A percentile compares a stretch with the other conserved stretches of the same genome.
These are phyloP conservation scores for Cochlearia excelsa DNA, from an alignment of 345 rosid species.

Conservation along the genomic window DNA sequence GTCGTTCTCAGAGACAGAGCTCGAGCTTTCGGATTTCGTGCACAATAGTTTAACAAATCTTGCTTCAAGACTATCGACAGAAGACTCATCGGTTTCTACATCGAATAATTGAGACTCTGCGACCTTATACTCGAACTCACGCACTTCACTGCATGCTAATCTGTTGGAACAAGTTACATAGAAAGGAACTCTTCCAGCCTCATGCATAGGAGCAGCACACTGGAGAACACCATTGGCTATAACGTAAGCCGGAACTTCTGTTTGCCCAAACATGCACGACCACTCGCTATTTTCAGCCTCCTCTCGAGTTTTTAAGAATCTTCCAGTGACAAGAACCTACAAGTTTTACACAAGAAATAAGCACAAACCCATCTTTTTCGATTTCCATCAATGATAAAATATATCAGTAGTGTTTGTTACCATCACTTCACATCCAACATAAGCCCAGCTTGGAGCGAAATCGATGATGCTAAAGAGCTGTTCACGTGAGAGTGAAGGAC, in stretches of 20 bases:
- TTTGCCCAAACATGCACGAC: slow-evolving; percentile 99
- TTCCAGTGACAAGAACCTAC: slow-evolving; percentile 74
- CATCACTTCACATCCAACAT: slow-evolving; percentile 57
- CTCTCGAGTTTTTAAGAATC: slow-evolving; percentile 58
- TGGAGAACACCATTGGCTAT: slow-evolving; percentile 76
- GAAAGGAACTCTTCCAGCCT: slow-evolving; percentile 82
- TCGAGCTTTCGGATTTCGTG: slow-evolving; percentile 36
- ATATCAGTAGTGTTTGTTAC: slow-evolving; percentile 40
- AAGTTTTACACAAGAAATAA: slow-evolving; percentile 20
- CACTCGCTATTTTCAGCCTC: slow-evolving; percentile 54
- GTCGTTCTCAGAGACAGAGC: slow-evolving; percentile 24
- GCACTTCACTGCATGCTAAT: slow-evolving; percentile 92
- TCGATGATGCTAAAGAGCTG: slow-evolving; percentile 79
- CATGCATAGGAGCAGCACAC: slow-evolving; percentile 62
- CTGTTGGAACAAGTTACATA: slow-evolving; percentile 89
- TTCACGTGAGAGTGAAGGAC: slow-evolving; percentile 80
- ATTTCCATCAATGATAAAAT: slow-evolving; percentile 1
- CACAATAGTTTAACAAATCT: slow-evolving; percentile 64
- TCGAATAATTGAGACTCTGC: slow-evolving; percentile 37
- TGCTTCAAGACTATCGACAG: slow-evolving; percentile 46
- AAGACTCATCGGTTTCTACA: slow-evolving; percentile 22
- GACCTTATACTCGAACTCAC: slow-evolving; percentile 77
- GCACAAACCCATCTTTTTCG: slow-evolving; percentile 15
- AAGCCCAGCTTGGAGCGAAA: slow-evolving; percentile 86
- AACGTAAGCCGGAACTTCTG: slow-evolving; percentile 88